Evolutionary conservation across 2,329 filamentous ascomycete species (phyloP), one percentile per base, ranked within the genome.

Genomic region (Neofusicoccum umdonicola): DNA sequence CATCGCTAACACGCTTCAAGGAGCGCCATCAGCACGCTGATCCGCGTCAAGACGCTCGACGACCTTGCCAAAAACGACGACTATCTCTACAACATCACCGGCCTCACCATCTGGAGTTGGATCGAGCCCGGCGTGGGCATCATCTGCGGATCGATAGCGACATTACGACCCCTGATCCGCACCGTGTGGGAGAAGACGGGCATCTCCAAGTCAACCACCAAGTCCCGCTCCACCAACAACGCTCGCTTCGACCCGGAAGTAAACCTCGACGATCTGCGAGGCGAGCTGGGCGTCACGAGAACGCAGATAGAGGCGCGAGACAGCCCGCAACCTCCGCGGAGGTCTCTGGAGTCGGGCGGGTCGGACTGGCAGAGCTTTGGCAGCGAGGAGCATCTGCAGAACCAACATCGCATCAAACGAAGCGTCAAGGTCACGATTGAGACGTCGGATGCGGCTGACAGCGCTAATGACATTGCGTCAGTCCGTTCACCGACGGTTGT

Each of bases 141-240:
- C 37, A 76, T 75, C 11, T 82, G 82, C 9, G 80, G 77, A 19
- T 81, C 77, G 67, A 76, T 84, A 9, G 81, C 81, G 3, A 83
- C 81, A 1, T 74, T 84, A 2, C 79, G 81, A 1, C 83, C 83
- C 0, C 75, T 85, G 0, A 74, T 84, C 48, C 79, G 74, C 31
- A 65, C 64, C 45, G 64, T 69, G 12, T 50, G 73, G 12, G 70
- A 67, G 67, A 67, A 64, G 3, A 56, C 73, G 12, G 69, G 71
- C 7, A 61, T 72, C 3, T 63, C 41, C n/a, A 60, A 60, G n/a
- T 35, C 39, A 1, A n/a, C n/a, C 39, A 45, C 39, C 5, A 47
- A 27, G 12, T 47, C 54, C 1, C 39, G 39, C 2, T 45, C 42
- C 15, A 44, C 13, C 5, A 37, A 4, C 11, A 22, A 27, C 5